Conservation (phyloP, 805 yeast species). For the Metschnikowia noctiluminum region DNA sequence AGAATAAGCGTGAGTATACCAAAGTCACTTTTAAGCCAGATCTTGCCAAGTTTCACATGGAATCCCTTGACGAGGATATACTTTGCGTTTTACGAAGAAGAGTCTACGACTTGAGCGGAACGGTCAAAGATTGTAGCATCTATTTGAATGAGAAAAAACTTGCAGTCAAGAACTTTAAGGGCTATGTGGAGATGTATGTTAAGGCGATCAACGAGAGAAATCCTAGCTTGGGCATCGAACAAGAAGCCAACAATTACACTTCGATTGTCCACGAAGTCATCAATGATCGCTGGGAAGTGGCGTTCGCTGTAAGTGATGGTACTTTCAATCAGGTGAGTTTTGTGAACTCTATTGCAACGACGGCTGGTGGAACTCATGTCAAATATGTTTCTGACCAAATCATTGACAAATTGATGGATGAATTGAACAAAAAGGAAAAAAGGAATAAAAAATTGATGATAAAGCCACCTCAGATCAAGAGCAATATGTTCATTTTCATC, state of each 20-base stretch:
- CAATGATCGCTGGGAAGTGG: slow-evolving; percentile 93
- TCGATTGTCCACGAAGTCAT: slow-evolving; percentile 73
- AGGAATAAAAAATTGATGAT: slow-evolving; percentile 64
- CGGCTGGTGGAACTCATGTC: slow-evolving; percentile 95
- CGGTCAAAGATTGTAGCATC: slow-evolving; percentile 79
- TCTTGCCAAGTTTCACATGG: slow-evolving; percentile 79
- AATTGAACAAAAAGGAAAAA: slow-evolving; percentile 59
- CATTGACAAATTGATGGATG: slow-evolving; percentile 69
- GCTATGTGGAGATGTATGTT: slow-evolving; percentile 85
- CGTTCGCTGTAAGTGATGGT: slow-evolving; percentile 90
- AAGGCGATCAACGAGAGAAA: slow-evolving; percentile 62
- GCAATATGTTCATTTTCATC: slow-evolving; percentile 84
- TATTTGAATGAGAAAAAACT: slow-evolving; percentile 71
- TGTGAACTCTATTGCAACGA: slow-evolving; percentile 96
- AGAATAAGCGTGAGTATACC: slow-evolving; percentile 72
- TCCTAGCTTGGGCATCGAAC: slow-evolving; percentile 27
- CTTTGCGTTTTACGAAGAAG: slow-evolving; percentile 85
- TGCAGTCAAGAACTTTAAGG: slow-evolving; percentile 71
- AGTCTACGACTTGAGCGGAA: slow-evolving; percentile 93
- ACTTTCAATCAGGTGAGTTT: slow-evolving; percentile 91
- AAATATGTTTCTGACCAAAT: slow-evolving; percentile 82
- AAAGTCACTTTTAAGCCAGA: slow-evolving; percentile 88
- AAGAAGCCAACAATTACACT: slow-evolving; percentile 34
- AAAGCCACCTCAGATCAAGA: slow-evolving; percentile 84
- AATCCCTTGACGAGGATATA: slow-evolving; percentile 74